Conservation (phyloP, 441 rosid species). For the Erysimum pusillum region DNA sequence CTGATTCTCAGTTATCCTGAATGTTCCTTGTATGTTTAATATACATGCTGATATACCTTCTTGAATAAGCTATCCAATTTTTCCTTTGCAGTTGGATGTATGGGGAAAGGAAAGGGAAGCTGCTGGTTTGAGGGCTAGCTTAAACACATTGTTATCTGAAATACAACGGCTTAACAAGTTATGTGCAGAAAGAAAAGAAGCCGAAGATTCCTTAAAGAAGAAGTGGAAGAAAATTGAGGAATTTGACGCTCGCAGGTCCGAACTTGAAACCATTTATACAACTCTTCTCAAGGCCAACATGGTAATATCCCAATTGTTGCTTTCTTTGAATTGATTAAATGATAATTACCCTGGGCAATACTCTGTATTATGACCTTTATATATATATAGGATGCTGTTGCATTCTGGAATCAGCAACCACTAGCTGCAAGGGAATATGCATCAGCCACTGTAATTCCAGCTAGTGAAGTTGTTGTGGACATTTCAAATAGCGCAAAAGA, state of each 20-base stretch:
- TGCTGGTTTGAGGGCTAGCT: slow-evolving; percentile 87
- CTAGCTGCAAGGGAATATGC: slow-evolving; percentile 44
- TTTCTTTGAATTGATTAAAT: slow-evolving; percentile 7
- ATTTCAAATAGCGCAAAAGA: slow-evolving; percentile 85
- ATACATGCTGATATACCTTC: slow-evolving; percentile 17
- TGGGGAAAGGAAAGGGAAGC: slow-evolving; percentile 97
- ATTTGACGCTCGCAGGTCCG: slow-evolving; percentile 92
- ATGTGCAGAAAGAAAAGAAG: slow-evolving; percentile 95
- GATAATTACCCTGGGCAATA: neutral
- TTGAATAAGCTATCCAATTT: slow-evolving; percentile 31
- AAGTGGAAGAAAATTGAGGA: slow-evolving; percentile 98
- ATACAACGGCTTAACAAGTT: slow-evolving; percentile 81
- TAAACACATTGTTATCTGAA: slow-evolving; percentile 86
- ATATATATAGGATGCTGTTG: slow-evolving; percentile 73
- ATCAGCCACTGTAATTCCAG: slow-evolving; percentile 81
- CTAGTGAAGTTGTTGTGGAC: slow-evolving; percentile 73
- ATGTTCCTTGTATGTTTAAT: slow-evolving; percentile 4
- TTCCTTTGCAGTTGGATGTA: slow-evolving; percentile 77
- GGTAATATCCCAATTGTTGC: slow-evolving; percentile 55
- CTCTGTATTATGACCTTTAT: neutral
- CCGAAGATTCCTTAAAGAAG: slow-evolving; percentile 87
- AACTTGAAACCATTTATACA: slow-evolving; percentile 85
- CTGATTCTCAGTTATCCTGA: slow-evolving; percentile 1
- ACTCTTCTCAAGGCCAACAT: slow-evolving; percentile 84
- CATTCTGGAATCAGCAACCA: slow-evolving; percentile 94